These are phyloP conservation scores for Aquilaria agallochum DNA, from an alignment of 441 rosid species.

Conservation along the genomic window DNA sequence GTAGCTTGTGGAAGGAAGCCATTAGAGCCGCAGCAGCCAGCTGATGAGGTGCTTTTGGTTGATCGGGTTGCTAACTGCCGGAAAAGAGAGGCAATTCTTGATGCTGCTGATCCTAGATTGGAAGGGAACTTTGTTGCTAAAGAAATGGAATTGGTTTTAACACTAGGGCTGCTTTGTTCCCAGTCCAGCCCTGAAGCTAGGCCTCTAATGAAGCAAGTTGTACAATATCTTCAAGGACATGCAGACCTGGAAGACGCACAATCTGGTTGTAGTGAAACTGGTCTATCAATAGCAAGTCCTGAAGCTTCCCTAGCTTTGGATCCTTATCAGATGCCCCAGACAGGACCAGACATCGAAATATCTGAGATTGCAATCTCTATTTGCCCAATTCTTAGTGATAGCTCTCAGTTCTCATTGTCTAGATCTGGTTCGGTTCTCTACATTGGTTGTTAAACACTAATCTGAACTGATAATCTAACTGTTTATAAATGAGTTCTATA, in stretches of 20 bases:
- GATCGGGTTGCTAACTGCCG: slow-evolving; percentile 51
- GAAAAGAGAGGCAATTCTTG: slow-evolving; percentile 32
- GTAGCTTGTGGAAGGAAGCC: slow-evolving; percentile 65
- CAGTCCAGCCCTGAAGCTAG: slow-evolving; percentile 25
- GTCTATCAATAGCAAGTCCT: slow-evolving; percentile 1
- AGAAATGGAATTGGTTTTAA: slow-evolving; percentile 55
- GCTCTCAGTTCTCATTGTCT: slow-evolving; percentile 14
- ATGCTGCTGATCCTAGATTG: slow-evolving; percentile 43
- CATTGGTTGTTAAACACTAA: slow-evolving; percentile 25
- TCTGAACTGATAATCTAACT: too few relatives aligned
- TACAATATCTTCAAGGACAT: slow-evolving; percentile 42
- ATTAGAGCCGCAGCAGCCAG: slow-evolving; percentile 23
- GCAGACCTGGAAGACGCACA: slow-evolving; percentile 28
- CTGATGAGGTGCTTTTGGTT: slow-evolving; percentile 29
- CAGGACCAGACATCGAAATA: slow-evolving; percentile 2
- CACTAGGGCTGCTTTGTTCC: slow-evolving; percentile 47
- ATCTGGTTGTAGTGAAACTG: slow-evolving; percentile 15
- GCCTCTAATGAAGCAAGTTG: slow-evolving; percentile 36
- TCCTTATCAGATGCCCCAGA: neutral
- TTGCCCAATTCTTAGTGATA: slow-evolving; percentile 11
- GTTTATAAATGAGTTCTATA: too few relatives aligned
- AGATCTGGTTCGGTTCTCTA: slow-evolving; percentile 26
- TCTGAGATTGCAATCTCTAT: slow-evolving; percentile 7
- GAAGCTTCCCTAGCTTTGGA: neutral
- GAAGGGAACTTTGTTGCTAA: slow-evolving; percentile 28